Base-by-base conservation (phyloP, 257 asterid species). In the Petunia secreta region DNA sequence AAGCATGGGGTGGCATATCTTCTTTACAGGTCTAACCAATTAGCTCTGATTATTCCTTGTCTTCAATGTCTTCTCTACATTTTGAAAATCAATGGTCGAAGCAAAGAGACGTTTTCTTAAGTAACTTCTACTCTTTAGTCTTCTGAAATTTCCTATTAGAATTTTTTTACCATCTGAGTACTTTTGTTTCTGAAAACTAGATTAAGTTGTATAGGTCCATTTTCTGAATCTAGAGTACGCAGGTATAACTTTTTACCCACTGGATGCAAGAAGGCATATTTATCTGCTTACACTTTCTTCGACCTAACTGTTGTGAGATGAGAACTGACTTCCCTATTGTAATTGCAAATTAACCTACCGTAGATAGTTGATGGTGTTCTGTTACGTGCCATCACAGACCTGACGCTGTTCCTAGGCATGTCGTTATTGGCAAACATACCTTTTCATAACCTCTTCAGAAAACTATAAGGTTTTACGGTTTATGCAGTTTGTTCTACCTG, bases 1-100 rank as follows among this genome's bases (percentile, higher is more conserved):
- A 80, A 86, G 99, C 99, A 62, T 96, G 99, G 99, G 99, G 99
- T 43, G 99, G 99, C 85, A 89, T 96, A 76, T 92, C 99, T 46
- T 92, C 97, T 57, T 85, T 95, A 90, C 98, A 94, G 97, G 98
- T 94, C 63, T 39, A 53, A 10, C 66, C 64, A 10, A 10, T 40
- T 48, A 62, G 13, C 60, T 80, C n/a, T 75, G 67, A 39, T 58
- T 78, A 77, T 48, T 46, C 40, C 0, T 43, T 16, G 40, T 16
- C 40, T 68, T 8, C 58, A 68, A 9, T 4, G 14, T 16, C 16
- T 16, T 40, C 43, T 40, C 9, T 4, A 16, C 41, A 68, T 44
- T 44, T 68, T 8, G 8, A 53, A 25, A 63, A 68, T 2, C 43
- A 14, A 41, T n/a, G 38, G 54, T 67, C n/a, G 75, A 67, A 68